Conservation (phyloP, 495 filamentous ascomycete genomes). For the Staphylotrichum longicolle region DNA sequence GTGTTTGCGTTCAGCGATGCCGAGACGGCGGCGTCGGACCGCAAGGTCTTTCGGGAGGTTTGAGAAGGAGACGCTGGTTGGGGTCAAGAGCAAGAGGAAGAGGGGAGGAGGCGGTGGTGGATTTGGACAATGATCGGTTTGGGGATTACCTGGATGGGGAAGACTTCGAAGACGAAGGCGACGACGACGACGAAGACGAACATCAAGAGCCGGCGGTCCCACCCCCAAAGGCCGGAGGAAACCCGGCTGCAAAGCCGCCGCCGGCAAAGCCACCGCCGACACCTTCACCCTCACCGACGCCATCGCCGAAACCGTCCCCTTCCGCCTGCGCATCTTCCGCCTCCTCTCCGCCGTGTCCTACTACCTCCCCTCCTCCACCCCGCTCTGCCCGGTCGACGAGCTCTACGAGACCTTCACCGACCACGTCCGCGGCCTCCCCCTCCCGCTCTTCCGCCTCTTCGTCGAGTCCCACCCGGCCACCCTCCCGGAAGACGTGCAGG, state of each 20-base stretch:
- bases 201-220: neutral
- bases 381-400: conserved; percentile 54
- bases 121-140: conserved; percentile 48
- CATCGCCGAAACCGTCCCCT: conserved; percentile 56
- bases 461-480: conserved; percentile 50
- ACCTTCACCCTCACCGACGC: conserved; percentile 35
- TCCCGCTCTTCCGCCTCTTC: conserved; percentile 71
- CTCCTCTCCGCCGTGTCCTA: conserved; percentile 31
- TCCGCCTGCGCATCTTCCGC: conserved; percentile 63
- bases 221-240: conserved; percentile 4
- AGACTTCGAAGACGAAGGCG: conserved; percentile 28
- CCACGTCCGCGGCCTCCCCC: conserved; percentile 62
- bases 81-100: conserved; percentile 52
- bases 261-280: no score
- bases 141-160: conserved; percentile 44
- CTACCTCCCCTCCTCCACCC: conserved; percentile 26
- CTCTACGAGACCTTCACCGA: conserved; percentile 69
- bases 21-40: conserved; percentile 28
- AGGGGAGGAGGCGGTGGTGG: conserved; percentile 37
- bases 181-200: conserved; percentile 24
- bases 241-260: neutral
- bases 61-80: conserved; percentile 44
- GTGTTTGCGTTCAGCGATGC: conserved; percentile 42
- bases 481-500: conserved; percentile 51
- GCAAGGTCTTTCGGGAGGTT: conserved; percentile 49